Evolutionary conservation across 768 basidiomycete genomes (phyloP).

Genomic region (Leccinellum rugosiceps): DNA sequence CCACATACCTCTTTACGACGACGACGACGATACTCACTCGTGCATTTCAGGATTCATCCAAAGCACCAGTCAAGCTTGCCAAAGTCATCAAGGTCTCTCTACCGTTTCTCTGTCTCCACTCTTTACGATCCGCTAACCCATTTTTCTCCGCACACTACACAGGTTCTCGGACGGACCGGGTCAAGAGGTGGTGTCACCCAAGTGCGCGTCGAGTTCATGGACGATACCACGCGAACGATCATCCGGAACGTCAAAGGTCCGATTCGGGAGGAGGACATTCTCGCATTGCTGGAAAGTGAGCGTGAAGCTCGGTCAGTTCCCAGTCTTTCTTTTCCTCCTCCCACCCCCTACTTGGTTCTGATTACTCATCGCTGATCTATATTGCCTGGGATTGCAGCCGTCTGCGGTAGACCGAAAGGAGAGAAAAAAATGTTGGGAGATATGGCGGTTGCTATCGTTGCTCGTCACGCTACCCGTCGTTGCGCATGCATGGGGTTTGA

Average conservation of each 20-base stretch:
- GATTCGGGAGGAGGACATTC: conserved; percentile 92
- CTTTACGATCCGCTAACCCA: background rate
- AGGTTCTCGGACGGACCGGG: conserved; percentile 96
- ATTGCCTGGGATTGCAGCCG: conserved; percentile 9
- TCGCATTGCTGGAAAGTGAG: conserved; percentile 95
- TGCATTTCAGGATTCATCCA: conserved; percentile 65
- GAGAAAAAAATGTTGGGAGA: background rate
- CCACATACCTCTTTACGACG: background rate
- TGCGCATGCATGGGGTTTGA: background rate
- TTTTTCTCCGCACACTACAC: background rate
- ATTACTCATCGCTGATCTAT: background rate
- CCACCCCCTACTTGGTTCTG: background rate
- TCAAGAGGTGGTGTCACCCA: conserved; percentile 99
- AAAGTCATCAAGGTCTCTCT: conserved; percentile 91
- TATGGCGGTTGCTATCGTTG: background rate
- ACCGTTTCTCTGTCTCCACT: no score
- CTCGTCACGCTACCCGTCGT: background rate
- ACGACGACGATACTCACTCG: background rate
- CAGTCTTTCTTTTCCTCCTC: background rate
- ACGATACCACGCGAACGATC: conserved; percentile 92
- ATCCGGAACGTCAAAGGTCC: conserved; percentile 99
- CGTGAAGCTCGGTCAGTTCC: conserved; percentile 94
- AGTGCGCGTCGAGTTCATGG: conserved; percentile 99
- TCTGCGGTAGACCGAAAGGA: conserved; percentile 15
- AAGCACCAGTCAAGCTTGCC: conserved; percentile 94